phyloP scores from a whole-genome alignment of 805 yeast genomes.

The Candida dendrica region DNA sequence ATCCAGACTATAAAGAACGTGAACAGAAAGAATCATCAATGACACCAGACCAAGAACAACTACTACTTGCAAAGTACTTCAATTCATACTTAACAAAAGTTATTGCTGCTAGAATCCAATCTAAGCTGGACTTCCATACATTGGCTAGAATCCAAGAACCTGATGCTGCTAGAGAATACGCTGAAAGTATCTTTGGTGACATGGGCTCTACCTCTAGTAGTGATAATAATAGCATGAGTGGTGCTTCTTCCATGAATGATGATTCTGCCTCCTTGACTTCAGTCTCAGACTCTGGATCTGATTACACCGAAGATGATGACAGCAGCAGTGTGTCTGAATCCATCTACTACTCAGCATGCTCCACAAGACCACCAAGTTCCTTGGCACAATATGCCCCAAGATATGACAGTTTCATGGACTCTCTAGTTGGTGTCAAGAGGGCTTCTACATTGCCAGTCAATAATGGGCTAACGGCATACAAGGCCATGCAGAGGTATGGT shows the following conservation, averaged over 20 bases:
- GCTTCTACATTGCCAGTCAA: slow-evolving; percentile 11
- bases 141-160: slow-evolving; percentile 8
- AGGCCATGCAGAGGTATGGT: slow-evolving; percentile 2
- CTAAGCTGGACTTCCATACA: slow-evolving; percentile 8
- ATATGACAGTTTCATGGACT: slow-evolving; percentile 1
- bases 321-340: neutral
- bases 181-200: neutral
- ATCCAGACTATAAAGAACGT: slow-evolving; percentile 4
- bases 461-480: slow-evolving; percentile 3
- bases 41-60: neutral
- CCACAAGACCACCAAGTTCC: neutral
- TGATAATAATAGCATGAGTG: slow-evolving; percentile 6
- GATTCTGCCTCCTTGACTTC: slow-evolving; percentile 14
- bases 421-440: slow-evolving; percentile 11
- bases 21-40: neutral
- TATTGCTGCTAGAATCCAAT: slow-evolving; percentile 16
- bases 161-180: slow-evolving; percentile 4
- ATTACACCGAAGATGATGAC: neutral
- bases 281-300: slow-evolving; percentile 4
- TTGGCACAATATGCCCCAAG: slow-evolving; percentile 4
- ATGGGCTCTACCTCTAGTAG: slow-evolving; percentile 1
- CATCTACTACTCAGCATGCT: neutral
- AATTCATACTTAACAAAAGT: slow-evolving; percentile 5
- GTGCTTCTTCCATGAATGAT: slow-evolving; percentile 3
- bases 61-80: slow-evolving; percentile 7